Percentiles rank a stretch among this genome's conserved stretches.
These are phyloP conservation scores for Ascochyta viciae-villosae DNA, from an alignment of 2,329 filamentous ascomycete species.

Conservation along the genomic window DNA sequence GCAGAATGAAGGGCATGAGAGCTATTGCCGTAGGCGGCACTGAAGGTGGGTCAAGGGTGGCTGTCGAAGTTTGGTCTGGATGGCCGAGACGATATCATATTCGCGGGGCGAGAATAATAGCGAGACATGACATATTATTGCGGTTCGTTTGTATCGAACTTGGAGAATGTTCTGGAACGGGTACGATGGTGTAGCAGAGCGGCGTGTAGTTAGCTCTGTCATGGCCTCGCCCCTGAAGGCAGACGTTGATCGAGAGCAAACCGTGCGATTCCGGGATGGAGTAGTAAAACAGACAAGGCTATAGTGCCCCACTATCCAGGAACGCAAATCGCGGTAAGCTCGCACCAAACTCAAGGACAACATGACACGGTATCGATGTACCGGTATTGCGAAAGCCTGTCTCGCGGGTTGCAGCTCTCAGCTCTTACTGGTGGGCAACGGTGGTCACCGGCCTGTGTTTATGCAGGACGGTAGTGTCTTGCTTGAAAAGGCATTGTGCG, in stretches of 20 bases:
- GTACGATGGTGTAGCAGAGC: background rate
- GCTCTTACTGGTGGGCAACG: background rate
- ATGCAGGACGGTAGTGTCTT: background rate
- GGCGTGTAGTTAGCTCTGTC: background rate
- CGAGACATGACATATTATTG: background rate
- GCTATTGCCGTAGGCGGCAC: background rate
- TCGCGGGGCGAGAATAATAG: background rate
- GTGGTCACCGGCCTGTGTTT: background rate
- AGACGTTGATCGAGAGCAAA: background rate
- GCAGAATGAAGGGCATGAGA: background rate
- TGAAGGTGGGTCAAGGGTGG: background rate
- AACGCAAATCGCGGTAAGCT: conserved; percentile 6
- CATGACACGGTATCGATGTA: background rate
- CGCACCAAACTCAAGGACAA: background rate
- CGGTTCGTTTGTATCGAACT: background rate
- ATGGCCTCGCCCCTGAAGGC: no score
- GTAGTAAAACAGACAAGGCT: background rate
- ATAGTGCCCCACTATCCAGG: conserved; percentile 4
- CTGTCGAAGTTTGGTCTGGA: background rate
- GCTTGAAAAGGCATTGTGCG: background rate
- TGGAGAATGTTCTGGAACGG: background rate
- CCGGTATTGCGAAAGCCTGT: background rate
- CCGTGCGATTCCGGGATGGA: background rate
- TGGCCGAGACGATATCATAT: background rate
- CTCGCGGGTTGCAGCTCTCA: background rate